Conservation (phyloP, 2,329 filamentous ascomycete species). For the Phaeosphaeria sp. region DNA sequence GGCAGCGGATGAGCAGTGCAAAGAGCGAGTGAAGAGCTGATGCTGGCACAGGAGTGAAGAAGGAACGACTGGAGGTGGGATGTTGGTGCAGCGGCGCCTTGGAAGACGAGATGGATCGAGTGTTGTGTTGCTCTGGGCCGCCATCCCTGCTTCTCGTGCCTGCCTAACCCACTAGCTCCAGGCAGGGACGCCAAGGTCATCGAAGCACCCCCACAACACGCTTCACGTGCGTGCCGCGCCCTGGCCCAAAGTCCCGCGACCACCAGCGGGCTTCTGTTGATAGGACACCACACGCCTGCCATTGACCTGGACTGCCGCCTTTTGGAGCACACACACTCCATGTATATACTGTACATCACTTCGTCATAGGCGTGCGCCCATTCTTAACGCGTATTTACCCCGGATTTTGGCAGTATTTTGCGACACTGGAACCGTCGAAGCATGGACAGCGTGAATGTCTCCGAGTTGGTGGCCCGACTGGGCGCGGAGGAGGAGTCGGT, state of each 20-base stretch:
- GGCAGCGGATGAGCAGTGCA: neutral
- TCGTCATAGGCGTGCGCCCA: conserved; percentile 2
- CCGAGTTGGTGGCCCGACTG: conserved; percentile 65
- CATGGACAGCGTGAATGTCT: conserved; percentile 64
- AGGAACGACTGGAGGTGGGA: conserved; percentile 4
- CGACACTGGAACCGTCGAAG: conserved; percentile 12
- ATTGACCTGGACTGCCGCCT: conserved; percentile 5
- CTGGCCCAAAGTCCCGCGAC: conserved; percentile 18
- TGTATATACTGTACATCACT: conserved; percentile 1
- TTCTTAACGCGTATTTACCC: conserved; percentile 14
- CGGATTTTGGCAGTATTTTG: conserved; percentile 14
- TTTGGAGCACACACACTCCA: neutral
- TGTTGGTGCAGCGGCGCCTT: neutral
- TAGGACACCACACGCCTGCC: conserved; percentile 1
- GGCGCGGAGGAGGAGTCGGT: conserved; percentile 80
- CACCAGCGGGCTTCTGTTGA: conserved; percentile 11
- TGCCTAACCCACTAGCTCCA: conserved; percentile 22
- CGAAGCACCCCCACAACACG: conserved; percentile 19
- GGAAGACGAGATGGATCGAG: neutral
- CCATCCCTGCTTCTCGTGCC: conserved; percentile 22
- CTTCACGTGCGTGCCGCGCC: conserved; percentile 32
- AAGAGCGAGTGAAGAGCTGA: conserved; percentile 7
- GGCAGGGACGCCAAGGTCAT: neutral
- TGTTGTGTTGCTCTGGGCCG: conserved; percentile 16
- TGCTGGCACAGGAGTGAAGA: neutral